Percentiles rank a stretch among this genome's conserved stretches.
Evolutionary conservation across 331 rosid species (phyloP).

Genomic region (Cydonia oblonga): DNA sequence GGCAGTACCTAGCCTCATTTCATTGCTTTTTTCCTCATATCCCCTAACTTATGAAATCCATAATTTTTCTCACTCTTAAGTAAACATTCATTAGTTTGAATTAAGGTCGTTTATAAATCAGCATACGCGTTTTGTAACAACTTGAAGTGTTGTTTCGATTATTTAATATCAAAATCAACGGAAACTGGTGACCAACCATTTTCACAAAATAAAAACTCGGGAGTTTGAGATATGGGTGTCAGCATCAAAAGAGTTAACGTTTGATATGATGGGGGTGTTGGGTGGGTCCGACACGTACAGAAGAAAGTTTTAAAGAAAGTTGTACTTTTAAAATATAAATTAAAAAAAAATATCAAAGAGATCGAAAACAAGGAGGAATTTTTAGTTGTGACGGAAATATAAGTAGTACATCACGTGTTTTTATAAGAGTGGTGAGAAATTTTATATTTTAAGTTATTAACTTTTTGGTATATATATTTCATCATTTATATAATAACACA

Average conservation of each 20-base stretch:
- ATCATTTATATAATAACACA: no score
- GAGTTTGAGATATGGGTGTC: conserved; percentile 4
- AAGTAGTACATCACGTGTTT: no score
- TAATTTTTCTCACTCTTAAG: neutral
- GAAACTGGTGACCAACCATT: no score
- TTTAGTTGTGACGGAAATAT: no score
- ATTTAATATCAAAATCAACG: no score
- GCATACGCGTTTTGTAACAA: neutral
- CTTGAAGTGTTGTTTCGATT: no score
- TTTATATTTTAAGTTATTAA: no score
- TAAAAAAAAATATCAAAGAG: neutral
- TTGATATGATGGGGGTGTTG: conserved; percentile 41
- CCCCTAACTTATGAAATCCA: neutral
- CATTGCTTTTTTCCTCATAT: neutral
- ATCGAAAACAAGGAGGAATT: no score
- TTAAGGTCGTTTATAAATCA: neutral
- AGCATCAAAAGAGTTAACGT: conserved; percentile 36
- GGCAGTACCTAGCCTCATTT: neutral
- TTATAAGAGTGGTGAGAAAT: no score
- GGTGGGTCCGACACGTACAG: conserved; percentile 18
- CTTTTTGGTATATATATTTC: no score
- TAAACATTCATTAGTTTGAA: neutral
- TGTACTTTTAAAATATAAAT: neutral
- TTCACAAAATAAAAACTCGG: no score
- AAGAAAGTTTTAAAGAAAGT: neutral